Conservation (phyloP, 768 basidiomycete species). For the Rhodotorula taiwanensis region DNA sequence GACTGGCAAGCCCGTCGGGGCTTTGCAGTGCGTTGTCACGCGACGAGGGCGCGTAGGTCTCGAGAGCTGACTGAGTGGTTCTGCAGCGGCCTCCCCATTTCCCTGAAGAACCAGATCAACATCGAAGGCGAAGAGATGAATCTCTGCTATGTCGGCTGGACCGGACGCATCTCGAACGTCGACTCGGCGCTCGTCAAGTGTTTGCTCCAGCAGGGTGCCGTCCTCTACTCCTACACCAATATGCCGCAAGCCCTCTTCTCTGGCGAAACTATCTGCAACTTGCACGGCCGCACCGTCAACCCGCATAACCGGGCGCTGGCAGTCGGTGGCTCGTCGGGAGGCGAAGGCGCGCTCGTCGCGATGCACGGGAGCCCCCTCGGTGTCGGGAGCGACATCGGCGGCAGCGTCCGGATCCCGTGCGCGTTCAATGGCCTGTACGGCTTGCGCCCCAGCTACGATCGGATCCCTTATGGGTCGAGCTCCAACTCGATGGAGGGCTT, state of each 20-base stretch:
- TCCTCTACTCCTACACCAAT: conserved; percentile 37
- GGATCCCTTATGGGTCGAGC: conserved; percentile 60
- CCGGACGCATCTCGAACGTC: conserved; percentile 51
- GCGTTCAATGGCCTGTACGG: conserved; percentile 65
- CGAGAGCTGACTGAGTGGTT: background rate
- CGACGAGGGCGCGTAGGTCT: background rate
- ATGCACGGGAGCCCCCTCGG: conserved; percentile 39
- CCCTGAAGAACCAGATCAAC: conserved; percentile 33
- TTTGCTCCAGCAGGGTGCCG: conserved; percentile 56
- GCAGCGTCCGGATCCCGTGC: conserved; percentile 62
- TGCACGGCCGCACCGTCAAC: conserved; percentile 42
- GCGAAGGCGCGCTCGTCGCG: conserved; percentile 42
- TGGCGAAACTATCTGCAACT: conserved; percentile 53
- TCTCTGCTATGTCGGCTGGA: conserved; percentile 63
- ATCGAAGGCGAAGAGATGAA: conserved; percentile 5
- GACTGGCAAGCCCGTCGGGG: conserved; percentile 62
- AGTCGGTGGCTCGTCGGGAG: conserved; percentile 41
- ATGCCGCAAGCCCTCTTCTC: conserved; percentile 35
- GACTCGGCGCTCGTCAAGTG: conserved; percentile 57
- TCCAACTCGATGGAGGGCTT: conserved; percentile 60
- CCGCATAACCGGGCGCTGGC: conserved; percentile 41
- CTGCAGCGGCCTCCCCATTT: conserved; percentile 21
- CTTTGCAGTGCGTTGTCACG: conserved; percentile 47
- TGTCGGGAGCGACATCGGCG: conserved; percentile 45
- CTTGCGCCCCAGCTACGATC: conserved; percentile 61